These are phyloP conservation scores for Purshia tridentata DNA, from an alignment of 306 rosid species.

Conservation along the genomic window DNA sequence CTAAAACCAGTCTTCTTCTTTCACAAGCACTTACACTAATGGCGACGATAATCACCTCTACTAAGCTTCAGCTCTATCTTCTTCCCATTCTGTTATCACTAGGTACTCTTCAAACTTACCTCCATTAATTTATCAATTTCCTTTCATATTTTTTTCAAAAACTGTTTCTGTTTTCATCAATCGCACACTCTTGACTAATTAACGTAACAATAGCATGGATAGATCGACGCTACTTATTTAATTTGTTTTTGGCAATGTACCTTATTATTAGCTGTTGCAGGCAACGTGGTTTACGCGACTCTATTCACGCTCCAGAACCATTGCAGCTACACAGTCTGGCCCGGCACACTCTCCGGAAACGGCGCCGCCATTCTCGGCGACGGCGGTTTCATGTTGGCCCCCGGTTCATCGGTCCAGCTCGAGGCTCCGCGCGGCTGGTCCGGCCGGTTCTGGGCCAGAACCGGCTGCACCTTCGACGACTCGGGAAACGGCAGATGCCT, in stretches of 20 bases:
- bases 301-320: slow-evolving; percentile 56
- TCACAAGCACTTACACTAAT: too few species aligned
- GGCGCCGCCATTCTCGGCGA: slow-evolving; percentile 53
- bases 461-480: slow-evolving; percentile 62
- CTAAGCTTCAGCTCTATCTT: slow-evolving; percentile 9
- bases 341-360: slow-evolving; percentile 74
- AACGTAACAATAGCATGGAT: too few species aligned
- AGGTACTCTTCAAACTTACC: slow-evolving; percentile 26
- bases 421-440: slow-evolving; percentile 80
- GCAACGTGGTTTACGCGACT: slow-evolving; percentile 40
- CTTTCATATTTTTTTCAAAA: not conserved
- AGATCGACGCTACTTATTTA: too few species aligned
- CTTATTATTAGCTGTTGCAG: slow-evolving; percentile 27
- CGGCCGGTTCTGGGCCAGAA: slow-evolving; percentile 84
- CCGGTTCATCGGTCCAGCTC: slow-evolving; percentile 39
- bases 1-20: too few species aligned
- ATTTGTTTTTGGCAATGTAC: too few species aligned
- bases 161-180: too few species aligned
- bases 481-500: slow-evolving; percentile 54
- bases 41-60: slow-evolving; percentile 15
- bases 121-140: too few species aligned
- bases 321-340: slow-evolving; percentile 73
- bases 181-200: too few species aligned
- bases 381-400: slow-evolving; percentile 54
- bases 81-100: slow-evolving; percentile 32